Base-by-base conservation (phyloP, 2,329 filamentous ascomycete species). In the Diaporthe amygdali region DNA sequence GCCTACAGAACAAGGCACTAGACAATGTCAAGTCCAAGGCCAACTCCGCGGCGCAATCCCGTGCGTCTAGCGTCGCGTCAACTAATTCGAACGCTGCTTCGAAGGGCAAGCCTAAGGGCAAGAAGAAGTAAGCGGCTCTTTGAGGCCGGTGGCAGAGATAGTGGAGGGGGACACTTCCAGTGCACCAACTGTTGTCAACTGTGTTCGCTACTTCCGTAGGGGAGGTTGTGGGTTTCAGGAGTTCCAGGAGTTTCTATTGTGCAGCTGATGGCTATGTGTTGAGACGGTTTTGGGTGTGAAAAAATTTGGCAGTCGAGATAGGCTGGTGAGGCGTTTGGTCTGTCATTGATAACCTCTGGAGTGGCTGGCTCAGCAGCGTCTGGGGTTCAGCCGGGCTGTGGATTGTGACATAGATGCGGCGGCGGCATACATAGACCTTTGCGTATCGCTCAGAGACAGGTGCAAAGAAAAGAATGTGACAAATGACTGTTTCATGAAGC, bases 51-150 rank as follows among this genome's bases (percentile, higher is more conserved):
- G 88, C 91, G 6, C 93, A 92, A 0, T 98, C 95, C 27, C 89
- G 96, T 74, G 95, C 95, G 20, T 96, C 92, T 6, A 98, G 96
- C 80, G 94, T 98, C 32, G 91, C 90, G 39, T 97, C 95, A 0
- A 94, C 89, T 54, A 88, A 86, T 46, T 93, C 92, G 6, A 84
- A 83, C 71, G 78, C 85, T 66, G 82, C 85, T 76, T 78, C 77
- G 71, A 74, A 83, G 81, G 64, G 77, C 64, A 88, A 87, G 79
- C 73, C 81, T 12, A 86, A 85, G 78, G 83, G 84, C 64, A 89
- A 87, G 78, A 87, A 89, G 78, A 90, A 90, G 76, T 86, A 77
- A 76, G 39, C 37, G 30, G n/a, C 52, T 59, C 14, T 49, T 49
- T 27, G 5, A 41, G 32, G 27, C 15, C 15, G 10, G n/a, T 15